These are phyloP conservation scores for Candida adriatica DNA, from an alignment of 805 yeast genomes.

Conservation along the genomic window DNA sequence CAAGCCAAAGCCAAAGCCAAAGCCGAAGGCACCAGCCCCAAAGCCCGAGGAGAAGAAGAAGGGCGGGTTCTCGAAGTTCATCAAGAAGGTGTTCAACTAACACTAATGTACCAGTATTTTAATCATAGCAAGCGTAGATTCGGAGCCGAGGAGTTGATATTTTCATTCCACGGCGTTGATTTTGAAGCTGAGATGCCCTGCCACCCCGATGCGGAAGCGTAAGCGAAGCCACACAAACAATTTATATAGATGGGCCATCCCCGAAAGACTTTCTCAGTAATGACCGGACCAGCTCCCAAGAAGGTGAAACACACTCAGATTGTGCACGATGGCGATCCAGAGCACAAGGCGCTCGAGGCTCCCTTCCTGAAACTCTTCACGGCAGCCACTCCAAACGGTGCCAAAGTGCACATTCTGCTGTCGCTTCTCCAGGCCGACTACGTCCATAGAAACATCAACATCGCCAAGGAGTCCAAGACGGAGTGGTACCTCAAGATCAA, in stretches of 20 bases:
- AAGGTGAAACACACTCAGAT: slow-evolving; percentile 2
- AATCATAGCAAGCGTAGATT: no score
- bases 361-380: slow-evolving; percentile 38
- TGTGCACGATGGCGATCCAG: slow-evolving; percentile 12
- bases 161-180: no score
- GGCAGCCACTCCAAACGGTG: slow-evolving; percentile 33
- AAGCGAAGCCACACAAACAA: no score
- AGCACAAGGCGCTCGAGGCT: slow-evolving; percentile 22
- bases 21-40: slow-evolving; percentile 7
- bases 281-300: no score
- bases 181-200: no score
- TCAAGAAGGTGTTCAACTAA: slow-evolving; percentile 19
- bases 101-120: no score
- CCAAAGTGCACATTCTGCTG: slow-evolving; percentile 30
- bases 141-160: no score
- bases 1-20: slow-evolving; percentile 2
- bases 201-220: no score
- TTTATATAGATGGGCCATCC: no score
- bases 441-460: slow-evolving; percentile 31
- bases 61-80: slow-evolving; percentile 18
- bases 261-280: no score
- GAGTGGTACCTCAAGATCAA: slow-evolving; percentile 50
- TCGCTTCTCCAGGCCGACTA: slow-evolving; percentile 29
- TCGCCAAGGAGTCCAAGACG: slow-evolving; percentile 40
- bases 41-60: slow-evolving; percentile 18